Evolutionary conservation across 2,329 filamentous ascomycete genomes (phyloP).

Genomic region (Ophiosphaerella herpotricha): DNA sequence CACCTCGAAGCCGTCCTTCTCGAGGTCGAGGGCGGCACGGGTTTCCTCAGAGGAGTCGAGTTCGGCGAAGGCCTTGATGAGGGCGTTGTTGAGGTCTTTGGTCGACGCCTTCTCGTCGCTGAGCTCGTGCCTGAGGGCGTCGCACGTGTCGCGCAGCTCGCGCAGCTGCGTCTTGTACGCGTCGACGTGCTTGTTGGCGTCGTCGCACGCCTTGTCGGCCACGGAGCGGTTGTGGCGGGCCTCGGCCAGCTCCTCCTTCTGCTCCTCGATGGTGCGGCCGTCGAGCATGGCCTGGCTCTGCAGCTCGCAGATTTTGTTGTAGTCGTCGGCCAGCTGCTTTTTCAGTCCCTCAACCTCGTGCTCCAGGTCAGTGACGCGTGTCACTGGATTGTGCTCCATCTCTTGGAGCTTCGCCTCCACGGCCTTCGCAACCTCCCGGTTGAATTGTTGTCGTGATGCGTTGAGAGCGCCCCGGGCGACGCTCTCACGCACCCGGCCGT

Average conservation of each 20-base stretch:
- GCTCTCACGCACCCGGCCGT: not conserved
- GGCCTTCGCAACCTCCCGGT: no score
- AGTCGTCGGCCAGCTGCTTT: not conserved
- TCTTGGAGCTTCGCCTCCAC: no score
- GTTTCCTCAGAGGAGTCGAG: no score
- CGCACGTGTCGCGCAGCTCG: not conserved
- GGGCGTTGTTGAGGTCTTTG: not conserved
- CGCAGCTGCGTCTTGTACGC: not conserved
- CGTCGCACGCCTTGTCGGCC: not conserved
- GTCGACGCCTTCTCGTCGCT: conserved; percentile 3
- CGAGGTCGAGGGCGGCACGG: conserved; percentile 3
- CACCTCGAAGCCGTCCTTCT: conserved; percentile 7
- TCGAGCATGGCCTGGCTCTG: not conserved
- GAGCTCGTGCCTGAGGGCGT: conserved; percentile 1
- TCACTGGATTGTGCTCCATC: no score
- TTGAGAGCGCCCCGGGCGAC: not conserved
- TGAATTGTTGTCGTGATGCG: not conserved
- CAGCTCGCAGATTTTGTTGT: not conserved
- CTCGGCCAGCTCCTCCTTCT: not conserved
- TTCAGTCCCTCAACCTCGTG: not conserved
- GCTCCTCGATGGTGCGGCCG: not conserved
- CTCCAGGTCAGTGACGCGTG: not conserved
- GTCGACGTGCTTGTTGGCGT: not conserved
- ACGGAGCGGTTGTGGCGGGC: not conserved
- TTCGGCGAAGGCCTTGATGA: conserved; percentile 12